phyloP scores from a whole-genome alignment of 441 rosid genomes.

The Metrosideros polymorpha region DNA sequence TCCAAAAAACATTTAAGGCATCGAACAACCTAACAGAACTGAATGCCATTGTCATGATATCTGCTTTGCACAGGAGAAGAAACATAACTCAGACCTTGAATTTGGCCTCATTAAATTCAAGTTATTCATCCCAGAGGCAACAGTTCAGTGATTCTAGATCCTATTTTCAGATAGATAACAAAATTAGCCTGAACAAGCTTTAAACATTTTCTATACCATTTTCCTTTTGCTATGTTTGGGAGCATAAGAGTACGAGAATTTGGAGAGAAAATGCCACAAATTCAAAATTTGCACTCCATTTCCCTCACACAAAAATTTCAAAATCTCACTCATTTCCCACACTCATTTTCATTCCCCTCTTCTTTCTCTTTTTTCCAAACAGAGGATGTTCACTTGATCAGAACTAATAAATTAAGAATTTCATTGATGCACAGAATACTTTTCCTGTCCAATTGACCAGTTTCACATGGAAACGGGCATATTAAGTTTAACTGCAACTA shows the following conservation, averaged over 20 bases:
- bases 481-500: background rate
- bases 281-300: background rate
- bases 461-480: background rate
- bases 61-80: background rate
- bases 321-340: background rate
- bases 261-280: background rate
- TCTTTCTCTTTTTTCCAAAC: background rate
- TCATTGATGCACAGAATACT: background rate
- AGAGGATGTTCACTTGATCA: background rate
- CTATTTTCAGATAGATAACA: background rate
- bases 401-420: background rate
- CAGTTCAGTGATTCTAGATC: background rate
- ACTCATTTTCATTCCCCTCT: background rate
- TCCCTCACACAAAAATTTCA: background rate
- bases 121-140: background rate
- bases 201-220: no score
- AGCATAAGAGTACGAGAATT: background rate
- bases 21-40: background rate
- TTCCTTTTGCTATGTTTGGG: background rate
- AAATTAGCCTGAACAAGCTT: background rate
- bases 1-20: background rate
- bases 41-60: background rate
- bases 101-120: background rate
- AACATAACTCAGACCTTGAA: background rate
- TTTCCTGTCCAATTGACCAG: background rate